phyloP scores from a whole-genome alignment of 2,329 filamentous ascomycete genomes.

The Pseudocercospora eumusae region DNA sequence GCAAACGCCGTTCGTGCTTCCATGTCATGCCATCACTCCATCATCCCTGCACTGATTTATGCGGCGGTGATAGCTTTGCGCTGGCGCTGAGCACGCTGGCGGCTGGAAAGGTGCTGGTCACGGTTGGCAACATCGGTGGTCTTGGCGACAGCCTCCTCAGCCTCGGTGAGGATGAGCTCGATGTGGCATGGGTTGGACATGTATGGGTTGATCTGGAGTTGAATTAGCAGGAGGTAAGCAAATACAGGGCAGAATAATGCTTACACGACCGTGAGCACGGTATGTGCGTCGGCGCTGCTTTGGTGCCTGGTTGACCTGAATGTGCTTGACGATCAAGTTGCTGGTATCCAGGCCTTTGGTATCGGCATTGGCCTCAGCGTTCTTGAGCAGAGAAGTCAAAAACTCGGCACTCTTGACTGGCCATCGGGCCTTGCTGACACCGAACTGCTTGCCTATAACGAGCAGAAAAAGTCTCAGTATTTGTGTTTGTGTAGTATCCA shows the following conservation, averaged over 20 bases:
- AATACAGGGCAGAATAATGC: conserved; percentile 47
- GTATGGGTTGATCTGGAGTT: conserved; percentile 92
- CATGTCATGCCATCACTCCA: neutral
- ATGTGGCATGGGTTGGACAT: conserved; percentile 99
- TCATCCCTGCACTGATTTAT: conserved; percentile 26
- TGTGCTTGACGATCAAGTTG: conserved; percentile 99
- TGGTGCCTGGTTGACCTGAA: conserved; percentile 99
- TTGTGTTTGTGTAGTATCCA: conserved; percentile 25
- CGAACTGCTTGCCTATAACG: conserved; percentile 89
- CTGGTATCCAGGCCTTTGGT: conserved; percentile 96
- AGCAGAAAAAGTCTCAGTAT: conserved; percentile 33
- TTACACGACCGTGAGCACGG: conserved; percentile 99
- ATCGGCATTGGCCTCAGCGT: conserved; percentile 95
- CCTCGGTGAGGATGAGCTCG: conserved; percentile 98
- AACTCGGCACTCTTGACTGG: conserved; percentile 99
- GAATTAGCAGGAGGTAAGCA: conserved; percentile 17
- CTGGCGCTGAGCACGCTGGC: conserved; percentile 78
- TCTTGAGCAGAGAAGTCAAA: conserved; percentile 94
- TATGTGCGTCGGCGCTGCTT: conserved; percentile 99
- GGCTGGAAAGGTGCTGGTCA: conserved; percentile 71
- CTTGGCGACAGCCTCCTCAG: conserved; percentile 94
- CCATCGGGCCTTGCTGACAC: conserved; percentile 97
- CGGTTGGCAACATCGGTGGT: conserved; percentile 67
- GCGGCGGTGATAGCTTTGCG: conserved; percentile 60
- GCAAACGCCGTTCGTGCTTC: conserved; percentile 8